Percentiles rank a stretch among this genome's conserved stretches.
Evolutionary conservation across 768 basidiomycete genomes (phyloP).

Genomic region (Naganishia vishniacii): DNA sequence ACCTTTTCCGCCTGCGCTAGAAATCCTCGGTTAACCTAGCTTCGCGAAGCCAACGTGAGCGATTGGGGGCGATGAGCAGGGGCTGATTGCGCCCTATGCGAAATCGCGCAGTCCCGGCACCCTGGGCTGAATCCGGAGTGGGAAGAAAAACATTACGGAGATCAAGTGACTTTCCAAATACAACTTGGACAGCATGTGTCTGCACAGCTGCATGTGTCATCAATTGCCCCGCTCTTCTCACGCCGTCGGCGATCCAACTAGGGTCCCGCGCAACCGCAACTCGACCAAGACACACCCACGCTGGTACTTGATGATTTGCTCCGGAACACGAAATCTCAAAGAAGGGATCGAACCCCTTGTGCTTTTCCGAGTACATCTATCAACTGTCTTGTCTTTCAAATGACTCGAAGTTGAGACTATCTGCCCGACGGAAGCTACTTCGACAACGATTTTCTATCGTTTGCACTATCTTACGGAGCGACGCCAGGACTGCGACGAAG

Average conservation of each 20-base stretch:
- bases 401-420: slow-evolving; percentile 9
- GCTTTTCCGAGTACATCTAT: slow-evolving; percentile 11
- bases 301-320: neutral
- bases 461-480: no score
- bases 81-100: neutral
- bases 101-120: slow-evolving; percentile 1
- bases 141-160: slow-evolving; percentile 18
- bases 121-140: neutral
- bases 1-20: no score
- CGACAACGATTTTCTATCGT: no score
- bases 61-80: no score
- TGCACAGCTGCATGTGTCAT: neutral
- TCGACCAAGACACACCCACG: neutral
- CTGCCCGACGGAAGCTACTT: neutral
- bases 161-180: slow-evolving; percentile 3
- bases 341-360: slow-evolving; percentile 9
- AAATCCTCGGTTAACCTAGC: no score
- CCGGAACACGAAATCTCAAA: neutral
- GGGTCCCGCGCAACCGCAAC: no score
- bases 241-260: neutral
- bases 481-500: no score
- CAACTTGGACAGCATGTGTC: neutral
- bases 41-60: no score
- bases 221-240: neutral
- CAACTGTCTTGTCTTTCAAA: slow-evolving; percentile 11